Evolutionary conservation across 805 yeast genomes (phyloP), one percentile per base, ranked within the genome.

Genomic region (Barnettozyma siamensis): DNA sequence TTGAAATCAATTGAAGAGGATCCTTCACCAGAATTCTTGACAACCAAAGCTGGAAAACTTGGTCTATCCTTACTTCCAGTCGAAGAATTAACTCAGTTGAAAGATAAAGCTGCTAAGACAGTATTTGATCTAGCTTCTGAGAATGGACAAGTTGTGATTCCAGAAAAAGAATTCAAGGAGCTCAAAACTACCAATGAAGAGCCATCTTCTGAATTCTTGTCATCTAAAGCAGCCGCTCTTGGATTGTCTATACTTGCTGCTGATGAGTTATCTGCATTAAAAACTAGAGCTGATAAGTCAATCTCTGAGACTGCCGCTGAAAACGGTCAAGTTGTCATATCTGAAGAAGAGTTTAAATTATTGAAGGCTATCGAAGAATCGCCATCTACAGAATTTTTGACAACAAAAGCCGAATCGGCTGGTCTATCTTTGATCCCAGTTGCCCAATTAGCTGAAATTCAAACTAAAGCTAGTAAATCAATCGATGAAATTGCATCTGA

Each of bases 331-430:
- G 45, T 51, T 27, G 29, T 50, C 6, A 21, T 55, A 21, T 18
- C 56, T 6, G 34, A 43, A 15, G 43, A 41, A 2, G 57, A 48
- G 15, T 42, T 43, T 33, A 43, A 49, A 15, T n/a, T 46, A 8
- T 26, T 26, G 29, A 26, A 26, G 13, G 12, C 29, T 11, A 11
- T 26, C 11, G 29, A 26, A 26, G n/a, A 26, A 5, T 11, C 8
- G 5, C 29, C 29, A 11, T 26, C 29, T 26, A 13, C 5, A 11
- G 29, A 26, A 26, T 26, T 26, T 26, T 26, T 26, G n/a, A 6
- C 6, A 8, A 11, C 37, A 2, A 34, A 34, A 18, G 37, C 29
- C 17, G 18, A 26, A 17, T 12, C 21, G 7, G 21, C 26, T 6
- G 13, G 12, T 20, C 16, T 20, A 7, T n/a, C 26, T 5, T 20